Evolutionary conservation across 1,284 basidiomycete genomes (phyloP).

Genomic region (Irpex lacteus): DNA sequence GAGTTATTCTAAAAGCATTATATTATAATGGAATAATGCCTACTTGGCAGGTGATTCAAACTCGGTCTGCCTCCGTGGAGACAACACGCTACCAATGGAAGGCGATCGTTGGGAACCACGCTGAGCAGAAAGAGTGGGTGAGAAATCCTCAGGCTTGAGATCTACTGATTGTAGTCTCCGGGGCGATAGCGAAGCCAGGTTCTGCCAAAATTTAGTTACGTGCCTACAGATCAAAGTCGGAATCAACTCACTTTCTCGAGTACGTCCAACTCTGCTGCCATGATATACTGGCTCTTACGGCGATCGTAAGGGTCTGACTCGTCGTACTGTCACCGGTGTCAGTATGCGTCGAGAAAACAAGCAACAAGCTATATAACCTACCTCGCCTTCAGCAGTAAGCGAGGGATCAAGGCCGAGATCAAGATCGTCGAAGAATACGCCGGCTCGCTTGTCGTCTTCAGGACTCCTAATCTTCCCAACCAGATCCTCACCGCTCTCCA

Average conservation of each 20-base stretch:
- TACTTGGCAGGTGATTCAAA: conserved; percentile 13
- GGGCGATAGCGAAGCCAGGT: conserved; percentile 69
- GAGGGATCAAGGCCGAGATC: conserved; percentile 60
- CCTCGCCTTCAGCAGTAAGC: conserved; percentile 25
- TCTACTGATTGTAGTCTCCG: conserved; percentile 45
- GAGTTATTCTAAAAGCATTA: background rate
- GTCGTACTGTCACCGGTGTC: conserved; percentile 45
- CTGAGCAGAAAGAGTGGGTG: conserved; percentile 5
- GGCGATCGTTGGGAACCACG: conserved; percentile 7
- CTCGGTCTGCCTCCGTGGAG: conserved; percentile 2
- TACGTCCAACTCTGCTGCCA: conserved; percentile 70
- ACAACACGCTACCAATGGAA: conserved; percentile 4
- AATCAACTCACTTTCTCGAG: conserved; percentile 58
- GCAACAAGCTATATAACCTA: conserved; percentile 13
- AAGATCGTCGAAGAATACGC: conserved; percentile 68
- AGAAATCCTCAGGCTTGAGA: conserved; percentile 11
- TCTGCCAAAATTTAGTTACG: conserved; percentile 34
- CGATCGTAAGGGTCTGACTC: conserved; percentile 67
- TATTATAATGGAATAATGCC: conserved; percentile 3
- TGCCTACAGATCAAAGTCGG: background rate
- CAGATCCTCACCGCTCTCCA: conserved; percentile 18
- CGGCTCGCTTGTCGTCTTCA: conserved; percentile 58
- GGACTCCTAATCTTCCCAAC: conserved; percentile 36
- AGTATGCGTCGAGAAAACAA: conserved; percentile 7
- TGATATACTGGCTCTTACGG: conserved; percentile 65